Evolutionary conservation across 257 asterid species (phyloP), one percentile per base, ranked within the genome.

Genomic region (Orobanche coerulescens): DNA sequence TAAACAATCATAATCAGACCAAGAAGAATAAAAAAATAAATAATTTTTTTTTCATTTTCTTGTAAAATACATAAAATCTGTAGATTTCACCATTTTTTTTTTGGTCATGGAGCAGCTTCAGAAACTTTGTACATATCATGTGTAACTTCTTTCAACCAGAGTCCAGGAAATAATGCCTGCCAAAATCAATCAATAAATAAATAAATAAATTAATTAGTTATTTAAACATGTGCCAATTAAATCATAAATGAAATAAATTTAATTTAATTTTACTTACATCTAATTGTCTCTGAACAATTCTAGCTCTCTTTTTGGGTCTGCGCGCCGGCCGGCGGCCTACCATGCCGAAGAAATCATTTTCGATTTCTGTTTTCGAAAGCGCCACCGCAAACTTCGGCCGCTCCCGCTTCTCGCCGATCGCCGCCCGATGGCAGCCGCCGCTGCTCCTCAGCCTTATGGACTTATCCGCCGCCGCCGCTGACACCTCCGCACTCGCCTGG

Each of bases 281-380:
- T 55, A 85, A 69, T 49, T 73, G 70, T 44, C 66, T 83, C 78
- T 85, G 95, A 15, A 83, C 64, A 54, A 54, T 48, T 22, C 40
- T 79, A 1, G 81, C 57, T 28, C 95, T 76, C 73, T 83, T 85
- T 64, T 79, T 84, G 23, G 95, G 95, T 37, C 95, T 67, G 55
- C 95, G 91, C 43, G 84, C 72, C 20, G 88, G 91, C 64, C 82
- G 58, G 58, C 73, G 91, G 12, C 84, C 80, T 3, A 74, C 71
- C 26, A 83, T 58, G 3, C 75, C 77, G 43, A 81, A 34, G 73
- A 85, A 86, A 78, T 86, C 95, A 47, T 86, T 89, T 16, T 74
- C 92, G 61, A 86, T 83, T 20, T 86, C 92, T 44, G 64, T 23
- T 46, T 73, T 75, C 1, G 82, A 36, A 15, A 86, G 81, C 4